Percentiles rank a stretch among this genome's conserved stretches.
Evolutionary conservation across 495 filamentous ascomycete species (phyloP).

Genomic region (Podospora conica): DNA sequence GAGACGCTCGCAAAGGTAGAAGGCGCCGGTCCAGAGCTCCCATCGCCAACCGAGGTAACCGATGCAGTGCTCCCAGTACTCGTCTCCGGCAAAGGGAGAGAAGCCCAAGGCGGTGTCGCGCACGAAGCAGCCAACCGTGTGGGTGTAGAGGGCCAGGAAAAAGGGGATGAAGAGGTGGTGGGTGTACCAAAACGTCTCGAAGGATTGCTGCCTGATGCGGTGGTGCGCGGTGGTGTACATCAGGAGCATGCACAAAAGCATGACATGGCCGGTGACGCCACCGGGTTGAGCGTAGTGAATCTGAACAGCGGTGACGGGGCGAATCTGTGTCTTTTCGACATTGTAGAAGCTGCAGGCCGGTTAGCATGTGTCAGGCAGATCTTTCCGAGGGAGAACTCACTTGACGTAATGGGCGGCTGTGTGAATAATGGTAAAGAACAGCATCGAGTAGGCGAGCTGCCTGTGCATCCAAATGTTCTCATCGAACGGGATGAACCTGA

Average conservation of each 20-base stretch:
- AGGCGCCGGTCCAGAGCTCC: slow-evolving; percentile 79
- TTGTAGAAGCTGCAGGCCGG: slow-evolving; percentile 74
- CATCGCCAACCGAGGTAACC: slow-evolving; percentile 97
- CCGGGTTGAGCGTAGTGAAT: slow-evolving; percentile 88
- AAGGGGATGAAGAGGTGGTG: slow-evolving; percentile 98
- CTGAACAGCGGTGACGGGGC: slow-evolving; percentile 74
- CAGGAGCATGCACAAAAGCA: slow-evolving; percentile 96
- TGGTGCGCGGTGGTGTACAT: slow-evolving; percentile 97
- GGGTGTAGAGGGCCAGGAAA: slow-evolving; percentile 86
- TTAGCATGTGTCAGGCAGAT: slow-evolving; percentile 15
- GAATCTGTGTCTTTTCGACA: slow-evolving; percentile 78
- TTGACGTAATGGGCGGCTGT: slow-evolving; percentile 86
- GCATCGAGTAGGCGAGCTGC: slow-evolving; percentile 83
- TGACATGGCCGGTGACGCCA: slow-evolving; percentile 94
- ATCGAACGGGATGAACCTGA: slow-evolving; percentile 83
- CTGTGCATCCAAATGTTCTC: slow-evolving; percentile 96
- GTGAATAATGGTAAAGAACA: slow-evolving; percentile 78
- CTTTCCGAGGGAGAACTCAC: slow-evolving; percentile 45
- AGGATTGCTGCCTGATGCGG: slow-evolving; percentile 92
- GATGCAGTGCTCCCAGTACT: slow-evolving; percentile 89
- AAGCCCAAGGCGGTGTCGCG: slow-evolving; percentile 62
- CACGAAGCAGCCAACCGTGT: slow-evolving; percentile 94
- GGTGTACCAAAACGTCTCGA: slow-evolving; percentile 98
- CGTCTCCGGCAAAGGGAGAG: slow-evolving; percentile 74
- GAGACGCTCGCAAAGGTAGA: slow-evolving; percentile 84